Evolutionary conservation across 768 basidiomycete genomes (phyloP).

Genomic region (Tricholoma sp.): DNA sequence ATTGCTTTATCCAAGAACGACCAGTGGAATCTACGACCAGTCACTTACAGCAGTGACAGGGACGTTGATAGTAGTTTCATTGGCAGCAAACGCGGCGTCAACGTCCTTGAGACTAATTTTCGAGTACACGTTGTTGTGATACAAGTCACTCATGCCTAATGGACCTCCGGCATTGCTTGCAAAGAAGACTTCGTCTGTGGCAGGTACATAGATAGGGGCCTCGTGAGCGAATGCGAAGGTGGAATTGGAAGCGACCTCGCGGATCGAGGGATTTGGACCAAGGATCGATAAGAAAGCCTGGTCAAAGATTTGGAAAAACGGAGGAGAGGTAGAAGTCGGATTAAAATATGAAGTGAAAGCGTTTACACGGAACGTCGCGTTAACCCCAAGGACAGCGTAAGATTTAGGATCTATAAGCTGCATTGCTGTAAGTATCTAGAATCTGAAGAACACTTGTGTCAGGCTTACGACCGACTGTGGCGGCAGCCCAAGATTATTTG

Average conservation of each 20-base stretch:
- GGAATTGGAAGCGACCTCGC: slow-evolving; percentile 53
- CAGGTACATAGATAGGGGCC: slow-evolving; percentile 62
- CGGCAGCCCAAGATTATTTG: slow-evolving; percentile 12
- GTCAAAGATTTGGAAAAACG: slow-evolving; percentile 54
- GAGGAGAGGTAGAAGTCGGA: slow-evolving; percentile 54
- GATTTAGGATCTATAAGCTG: slow-evolving; percentile 48
- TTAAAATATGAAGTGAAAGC: slow-evolving; percentile 38
- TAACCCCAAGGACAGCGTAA: slow-evolving; percentile 43
- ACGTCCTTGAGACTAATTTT: slow-evolving; percentile 60
- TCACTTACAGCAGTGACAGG: slow-evolving; percentile 38
- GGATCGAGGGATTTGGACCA: slow-evolving; percentile 52
- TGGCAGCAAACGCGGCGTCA: slow-evolving; percentile 35
- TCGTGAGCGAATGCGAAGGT: slow-evolving; percentile 76
- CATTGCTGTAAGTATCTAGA: neutral
- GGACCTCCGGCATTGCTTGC: slow-evolving; percentile 64
- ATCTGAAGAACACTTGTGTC: no score
- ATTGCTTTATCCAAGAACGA: neutral
- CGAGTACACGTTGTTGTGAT: slow-evolving; percentile 59
- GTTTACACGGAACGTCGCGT: slow-evolving; percentile 32
- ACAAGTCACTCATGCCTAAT: slow-evolving; percentile 56
- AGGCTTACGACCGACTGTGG: slow-evolving; percentile 27
- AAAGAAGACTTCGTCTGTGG: slow-evolving; percentile 71
- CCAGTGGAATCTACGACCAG: neutral
- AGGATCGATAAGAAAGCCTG: slow-evolving; percentile 52
- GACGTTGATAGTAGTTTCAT: slow-evolving; percentile 37